A percentile compares a stretch with the other conserved stretches of the same genome.
phyloP scores from a whole-genome alignment of 2,329 filamentous ascomycete species.

The Mollisiaceae sp. region DNA sequence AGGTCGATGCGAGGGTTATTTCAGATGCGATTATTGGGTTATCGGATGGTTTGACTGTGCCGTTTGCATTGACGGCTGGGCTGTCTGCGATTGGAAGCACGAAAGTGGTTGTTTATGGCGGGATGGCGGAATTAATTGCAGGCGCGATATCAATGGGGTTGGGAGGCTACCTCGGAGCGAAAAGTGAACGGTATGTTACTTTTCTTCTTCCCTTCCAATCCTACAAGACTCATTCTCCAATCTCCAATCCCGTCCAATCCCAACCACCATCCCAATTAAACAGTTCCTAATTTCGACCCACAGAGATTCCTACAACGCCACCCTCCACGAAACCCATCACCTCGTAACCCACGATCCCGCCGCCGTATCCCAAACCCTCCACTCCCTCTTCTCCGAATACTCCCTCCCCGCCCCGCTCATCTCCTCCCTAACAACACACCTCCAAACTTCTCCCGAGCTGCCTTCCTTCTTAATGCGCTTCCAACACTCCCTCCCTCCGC shows the following conservation, averaged over 20 bases:
- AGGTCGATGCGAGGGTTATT: constrained; percentile 45
- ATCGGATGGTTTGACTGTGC: constrained; percentile 66
- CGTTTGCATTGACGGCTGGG: constrained; percentile 66
- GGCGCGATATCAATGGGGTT: constrained; percentile 68
- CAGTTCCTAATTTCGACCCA: constrained; percentile 25
- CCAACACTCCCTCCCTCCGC: constrained; percentile 41
- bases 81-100: constrained; percentile 55
- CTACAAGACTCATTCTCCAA: too few species aligned
- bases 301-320: constrained; percentile 42
- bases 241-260: too few species aligned
- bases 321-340: constrained; percentile 36
- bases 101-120: constrained; percentile 61
- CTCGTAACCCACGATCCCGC: constrained; percentile 35
- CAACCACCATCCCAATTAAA: background rate
- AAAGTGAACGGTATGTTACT: constrained; percentile 50
- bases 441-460: constrained; percentile 37
- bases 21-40: constrained; percentile 65
- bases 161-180: constrained; percentile 62
- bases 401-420: constrained; percentile 44
- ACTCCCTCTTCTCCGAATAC: constrained; percentile 42
- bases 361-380: constrained; percentile 37
- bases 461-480: constrained; percentile 48
- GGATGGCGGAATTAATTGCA: constrained; percentile 64
- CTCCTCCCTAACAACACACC: constrained; percentile 36
- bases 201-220: background rate